Base-by-base conservation (phyloP, 805 yeast species). In the Pichia pseudocactophila region DNA sequence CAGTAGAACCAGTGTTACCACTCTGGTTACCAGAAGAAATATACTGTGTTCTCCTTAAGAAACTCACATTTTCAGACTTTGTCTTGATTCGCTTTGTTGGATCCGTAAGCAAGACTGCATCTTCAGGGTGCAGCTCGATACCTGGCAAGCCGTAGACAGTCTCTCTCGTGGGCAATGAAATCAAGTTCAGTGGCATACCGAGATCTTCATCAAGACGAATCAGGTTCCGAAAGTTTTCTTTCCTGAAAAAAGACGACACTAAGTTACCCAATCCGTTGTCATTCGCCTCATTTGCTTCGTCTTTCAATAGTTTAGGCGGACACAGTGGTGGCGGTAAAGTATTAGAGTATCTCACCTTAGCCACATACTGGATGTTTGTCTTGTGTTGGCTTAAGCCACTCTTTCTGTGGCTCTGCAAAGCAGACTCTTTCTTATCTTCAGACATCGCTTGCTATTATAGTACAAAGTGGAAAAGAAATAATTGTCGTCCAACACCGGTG, bases 31-130 rank as follows among this genome's bases (percentile, higher is more conserved):
- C 80, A 30, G 83, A 77, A 10, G 95, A 75, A 45, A 87, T 82
- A 59, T 90, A 90, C 58, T 92, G 97, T 0, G 98, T 90, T 66
- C 97, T 79, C 66, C 97, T 80, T 58, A 90, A 71, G 64, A 90
- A 89, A n/a, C 64, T 55, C 20, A 64, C 68, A 33, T 44, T 45
- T 25, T 58, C 61, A 10, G 57, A 51, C 36, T 58, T 46, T 56
- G 74, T 44, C 58, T 57, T 60, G 45, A 68, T 66, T 17, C 71
- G 68, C 19, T 73, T 69, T 3, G 74, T 76, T 19, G 96, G 95
- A 58, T 88, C 96, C 56, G 87, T 75, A 42, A 92, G 69, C 39
- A 90, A 69, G 9, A 74, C 74, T 49, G 78, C 68, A 63, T 92
- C 97, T 41, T 74, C 74, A n/a, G 89, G 82, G 54, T 84, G 92